These are phyloP conservation scores for Selaginella tamariscina DNA, from an alignment of 75 land plant genomes.

Conservation along the genomic window DNA sequence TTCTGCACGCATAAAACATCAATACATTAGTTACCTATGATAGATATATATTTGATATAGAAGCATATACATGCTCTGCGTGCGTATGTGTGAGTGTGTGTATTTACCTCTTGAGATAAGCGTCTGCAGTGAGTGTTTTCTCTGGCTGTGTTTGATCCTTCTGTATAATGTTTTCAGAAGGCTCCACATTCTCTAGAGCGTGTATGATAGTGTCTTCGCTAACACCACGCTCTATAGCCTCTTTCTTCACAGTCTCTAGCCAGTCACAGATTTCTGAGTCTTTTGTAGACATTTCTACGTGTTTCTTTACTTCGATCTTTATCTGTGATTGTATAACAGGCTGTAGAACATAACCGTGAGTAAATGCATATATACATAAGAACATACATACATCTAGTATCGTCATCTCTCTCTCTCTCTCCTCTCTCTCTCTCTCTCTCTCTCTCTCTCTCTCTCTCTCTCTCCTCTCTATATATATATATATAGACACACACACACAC, in stretches of 20 bases:
- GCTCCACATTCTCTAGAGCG: constrained; percentile 8
- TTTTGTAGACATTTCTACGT: background rate
- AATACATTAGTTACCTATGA: background rate
- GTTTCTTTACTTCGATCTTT: background rate
- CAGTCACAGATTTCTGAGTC: background rate
- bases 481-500: no score
- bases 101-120: constrained; percentile 11
- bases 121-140: constrained; percentile 12
- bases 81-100: no score
- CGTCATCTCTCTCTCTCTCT: no score
- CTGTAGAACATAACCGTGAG: no score
- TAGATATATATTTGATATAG: background rate
- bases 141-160: constrained; percentile 10
- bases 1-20: constrained; percentile 3
- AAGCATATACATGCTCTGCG: background rate
- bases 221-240: constrained; percentile 5
- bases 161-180: constrained; percentile 11
- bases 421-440: no score
- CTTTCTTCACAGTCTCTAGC: constrained; percentile 6
- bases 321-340: background rate
- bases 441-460: no score
- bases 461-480: no score
- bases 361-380: no score
- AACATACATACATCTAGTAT: no score
- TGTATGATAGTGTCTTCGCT: background rate